Base-by-base conservation (phyloP, 2,329 filamentous ascomycete species). In the Colletotrichum acutatum region DNA sequence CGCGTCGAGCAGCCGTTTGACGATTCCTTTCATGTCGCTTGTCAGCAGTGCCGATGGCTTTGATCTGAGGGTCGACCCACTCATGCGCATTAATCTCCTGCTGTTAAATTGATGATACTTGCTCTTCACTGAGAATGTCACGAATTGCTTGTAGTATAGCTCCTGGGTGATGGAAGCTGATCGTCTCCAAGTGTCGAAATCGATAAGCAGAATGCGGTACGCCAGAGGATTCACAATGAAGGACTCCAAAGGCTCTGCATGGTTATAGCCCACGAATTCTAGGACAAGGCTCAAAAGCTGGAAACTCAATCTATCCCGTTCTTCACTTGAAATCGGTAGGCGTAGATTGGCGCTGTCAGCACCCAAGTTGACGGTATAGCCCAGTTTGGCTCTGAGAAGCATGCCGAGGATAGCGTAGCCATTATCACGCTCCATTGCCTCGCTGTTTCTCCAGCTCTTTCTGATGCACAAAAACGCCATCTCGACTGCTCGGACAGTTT, bases 181-280 rank as follows among this genome's bases (percentile, higher is more conserved):
- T 82, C 91, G 92, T 75, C 96, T 90, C 97, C 97, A 99, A 24
- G 96, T 93, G 78, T 98, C 96, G 76, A 97, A 90, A 82, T 99
- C 97, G 66, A 98, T 94, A 32, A 99, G 87, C 22, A 99, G 86
- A 42, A 98, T 92, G 58, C 97, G 92, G 82, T 98, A 99, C 4
- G 96, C 97, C 74, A 99, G 88, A 0, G 97, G 96, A 78, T 99
- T 99, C 76, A 97, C 94, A 79, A 99, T 97, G 77, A 98, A 94
- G 1, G 96, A 98, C 71, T 96, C 92, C 71, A 95, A 90, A 0
- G 95, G 94, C 42, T 91, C 88, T n/a, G 89, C 85, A 75, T 93
- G 91, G 74, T 95, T 92, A 81, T 97, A 98, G 3, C 97, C 97
- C 72, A 98, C 92, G 80, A 98, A 99, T 8, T 90, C 89, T 22